Evolutionary conservation across 169 alveolate species (phyloP).

Genomic region (Plasmodium sp.): DNA sequence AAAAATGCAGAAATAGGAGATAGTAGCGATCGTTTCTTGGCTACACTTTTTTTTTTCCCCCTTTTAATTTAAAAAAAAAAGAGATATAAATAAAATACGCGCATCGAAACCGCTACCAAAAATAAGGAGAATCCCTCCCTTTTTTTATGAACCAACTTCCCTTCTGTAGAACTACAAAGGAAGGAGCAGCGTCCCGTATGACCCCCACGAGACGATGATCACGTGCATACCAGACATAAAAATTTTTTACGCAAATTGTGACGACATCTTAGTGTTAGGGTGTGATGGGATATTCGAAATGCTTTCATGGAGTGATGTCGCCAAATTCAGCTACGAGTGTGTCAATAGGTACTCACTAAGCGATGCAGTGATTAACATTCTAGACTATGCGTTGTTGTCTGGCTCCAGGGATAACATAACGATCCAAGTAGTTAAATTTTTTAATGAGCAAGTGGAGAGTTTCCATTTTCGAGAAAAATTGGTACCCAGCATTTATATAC

Average conservation of each 20-base stretch:
- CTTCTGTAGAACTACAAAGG: constrained; percentile 34
- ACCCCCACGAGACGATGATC: constrained; percentile 64
- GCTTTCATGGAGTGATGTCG: constrained; percentile 70
- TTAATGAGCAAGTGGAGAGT: constrained; percentile 22
- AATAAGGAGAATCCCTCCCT: background rate
- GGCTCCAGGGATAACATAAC: constrained; percentile 72
- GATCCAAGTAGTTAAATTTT: constrained; percentile 63
- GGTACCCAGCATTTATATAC: constrained; percentile 53
- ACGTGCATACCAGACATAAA: constrained; percentile 63
- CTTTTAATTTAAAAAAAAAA: background rate
- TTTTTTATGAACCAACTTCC: background rate
- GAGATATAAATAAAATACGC: background rate
- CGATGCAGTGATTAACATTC: constrained; percentile 61
- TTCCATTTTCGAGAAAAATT: constrained; percentile 57
- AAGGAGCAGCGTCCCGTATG: constrained; percentile 11
- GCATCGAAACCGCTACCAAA: background rate
- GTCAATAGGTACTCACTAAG: constrained; percentile 52
- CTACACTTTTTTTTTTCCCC: background rate
- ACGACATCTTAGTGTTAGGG: constrained; percentile 53
- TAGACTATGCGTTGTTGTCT: constrained; percentile 62
- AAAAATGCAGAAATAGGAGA: constrained; percentile 1
- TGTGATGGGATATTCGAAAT: constrained; percentile 73
- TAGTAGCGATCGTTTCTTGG: background rate
- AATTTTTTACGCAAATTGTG: constrained; percentile 57
- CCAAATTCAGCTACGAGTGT: constrained; percentile 59